phyloP scores from a whole-genome alignment of 1,284 basidiomycete genomes.

The Cryptococcus sp. region DNA sequence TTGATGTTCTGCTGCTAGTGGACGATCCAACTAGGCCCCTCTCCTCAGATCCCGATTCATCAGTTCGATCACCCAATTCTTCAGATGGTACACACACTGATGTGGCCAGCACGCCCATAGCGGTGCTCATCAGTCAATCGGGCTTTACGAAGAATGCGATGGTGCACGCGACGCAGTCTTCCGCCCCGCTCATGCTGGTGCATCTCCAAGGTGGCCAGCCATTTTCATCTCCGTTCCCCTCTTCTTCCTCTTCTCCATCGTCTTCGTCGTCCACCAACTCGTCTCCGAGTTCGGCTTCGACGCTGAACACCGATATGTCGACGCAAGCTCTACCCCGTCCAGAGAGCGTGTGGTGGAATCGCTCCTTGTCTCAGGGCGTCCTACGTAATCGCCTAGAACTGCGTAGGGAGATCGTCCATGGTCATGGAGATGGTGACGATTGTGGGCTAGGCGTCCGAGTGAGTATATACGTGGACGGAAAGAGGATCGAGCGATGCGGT shows the following conservation, averaged over 20 bases:
- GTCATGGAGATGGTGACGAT: not conserved
- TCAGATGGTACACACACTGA: slow-evolving; percentile 1
- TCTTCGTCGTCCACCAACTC: not conserved
- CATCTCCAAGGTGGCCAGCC: slow-evolving; percentile 62
- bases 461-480: slow-evolving; percentile 27
- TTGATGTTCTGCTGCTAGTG: no score
- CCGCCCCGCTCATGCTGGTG: slow-evolving; percentile 72
- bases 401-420: slow-evolving; percentile 61
- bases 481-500: slow-evolving; percentile 19
- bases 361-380: slow-evolving; percentile 62
- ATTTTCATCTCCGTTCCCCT: not conserved
- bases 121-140: slow-evolving; percentile 73
- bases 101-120: slow-evolving; percentile 55
- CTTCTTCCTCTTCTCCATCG: slow-evolving; percentile 1
- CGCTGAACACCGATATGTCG: no score
- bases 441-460: slow-evolving; percentile 14
- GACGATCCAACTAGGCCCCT: no score
- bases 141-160: slow-evolving; percentile 70
- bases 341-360: slow-evolving; percentile 63
- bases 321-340: not conserved
- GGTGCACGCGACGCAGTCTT: slow-evolving; percentile 67
- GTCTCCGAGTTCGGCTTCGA: no score
- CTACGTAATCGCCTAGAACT: slow-evolving; percentile 64
- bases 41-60: no score
- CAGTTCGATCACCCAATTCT: no score